A percentile compares a stretch with the other conserved stretches of the same genome.
Evolutionary conservation across 768 basidiomycete species (phyloP).

Genomic region (Pleurotus eryngii): DNA sequence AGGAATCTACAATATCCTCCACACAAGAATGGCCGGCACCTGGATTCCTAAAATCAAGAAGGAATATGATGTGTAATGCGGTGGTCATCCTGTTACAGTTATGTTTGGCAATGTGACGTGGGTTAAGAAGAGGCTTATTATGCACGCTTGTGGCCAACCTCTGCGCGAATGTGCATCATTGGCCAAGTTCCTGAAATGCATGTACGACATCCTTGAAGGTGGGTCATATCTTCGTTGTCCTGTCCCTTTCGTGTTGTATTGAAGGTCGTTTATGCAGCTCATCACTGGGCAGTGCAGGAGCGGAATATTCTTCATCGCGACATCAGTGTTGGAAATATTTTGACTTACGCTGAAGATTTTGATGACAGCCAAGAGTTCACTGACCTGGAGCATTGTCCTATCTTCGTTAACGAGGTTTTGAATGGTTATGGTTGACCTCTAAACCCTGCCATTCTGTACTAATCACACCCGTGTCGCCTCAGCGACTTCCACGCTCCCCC

Average conservation of each 20-base stretch:
- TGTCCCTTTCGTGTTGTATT: neutral
- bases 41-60: neutral
- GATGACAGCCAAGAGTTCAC: neutral
- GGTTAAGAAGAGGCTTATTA: neutral
- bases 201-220: slow-evolving; percentile 8
- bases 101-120: neutral
- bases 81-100: neutral
- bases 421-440: neutral
- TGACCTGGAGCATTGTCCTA: neutral
- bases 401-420: slow-evolving; percentile 2
- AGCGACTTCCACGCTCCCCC: too few relatives aligned
- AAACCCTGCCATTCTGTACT: neutral
- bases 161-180: neutral
- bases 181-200: neutral
- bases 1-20: slow-evolving; percentile 4
- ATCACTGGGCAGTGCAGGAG: neutral
- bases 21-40: neutral
- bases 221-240: neutral
- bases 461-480: neutral
- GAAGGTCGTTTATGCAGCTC: neutral
- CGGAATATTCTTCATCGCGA: slow-evolving; percentile 1
- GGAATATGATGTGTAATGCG: too few relatives aligned
- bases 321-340: slow-evolving; percentile 1
- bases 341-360: neutral
- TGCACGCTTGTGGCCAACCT: neutral